Evolutionary conservation across 257 asterid species (phyloP).

Genomic region (Solanum tarijense): DNA sequence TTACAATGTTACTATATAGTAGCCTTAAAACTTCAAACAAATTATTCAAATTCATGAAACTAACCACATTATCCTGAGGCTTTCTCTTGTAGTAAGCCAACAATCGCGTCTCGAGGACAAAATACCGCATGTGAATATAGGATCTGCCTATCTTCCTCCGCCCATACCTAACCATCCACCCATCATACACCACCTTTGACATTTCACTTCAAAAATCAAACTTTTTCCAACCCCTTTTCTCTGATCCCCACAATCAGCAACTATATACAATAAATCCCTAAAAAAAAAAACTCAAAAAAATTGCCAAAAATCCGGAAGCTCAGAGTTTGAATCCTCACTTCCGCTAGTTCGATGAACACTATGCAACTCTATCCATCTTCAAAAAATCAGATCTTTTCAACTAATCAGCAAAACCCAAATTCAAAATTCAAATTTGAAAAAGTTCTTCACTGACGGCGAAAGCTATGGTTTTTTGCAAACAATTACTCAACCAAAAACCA

Average conservation of each 20-base stretch:
- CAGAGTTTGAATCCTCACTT: neutral
- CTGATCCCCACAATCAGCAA: neutral
- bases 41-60: neutral
- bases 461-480: neutral
- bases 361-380: neutral
- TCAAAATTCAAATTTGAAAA: neutral
- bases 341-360: neutral
- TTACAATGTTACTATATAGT: neutral
- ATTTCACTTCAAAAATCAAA: conserved; percentile 2
- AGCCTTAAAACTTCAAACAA: neutral
- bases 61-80: conserved; percentile 81
- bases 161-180: conserved; percentile 98
- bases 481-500: neutral
- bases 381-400: neutral
- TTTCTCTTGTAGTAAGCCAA: conserved; percentile 86
- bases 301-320: neutral
- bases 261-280: neutral
- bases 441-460: neutral
- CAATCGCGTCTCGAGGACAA: conserved; percentile 68
- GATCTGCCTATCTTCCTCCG: conserved; percentile 86
- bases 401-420: neutral
- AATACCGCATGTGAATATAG: conserved; percentile 80
- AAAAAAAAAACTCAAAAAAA: neutral
- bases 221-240: neutral
- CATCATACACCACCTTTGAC: conserved; percentile 82